Conservation (phyloP, 2,329 filamentous ascomycete genomes). For the Curvularia lunata region DNA sequence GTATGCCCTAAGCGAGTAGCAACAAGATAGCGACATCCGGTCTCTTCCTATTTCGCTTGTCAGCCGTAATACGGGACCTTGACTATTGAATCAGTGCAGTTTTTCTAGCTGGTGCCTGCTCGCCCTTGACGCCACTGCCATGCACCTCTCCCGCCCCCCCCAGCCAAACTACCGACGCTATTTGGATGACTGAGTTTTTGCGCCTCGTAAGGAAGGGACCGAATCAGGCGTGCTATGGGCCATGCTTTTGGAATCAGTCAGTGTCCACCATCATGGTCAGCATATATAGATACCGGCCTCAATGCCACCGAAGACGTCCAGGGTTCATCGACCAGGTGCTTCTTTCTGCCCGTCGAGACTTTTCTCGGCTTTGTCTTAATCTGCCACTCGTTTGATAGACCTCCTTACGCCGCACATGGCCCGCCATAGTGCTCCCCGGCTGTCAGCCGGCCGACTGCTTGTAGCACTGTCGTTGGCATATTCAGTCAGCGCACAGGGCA, state of each 20-base stretch:
- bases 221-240: constrained; percentile 5
- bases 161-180: constrained; percentile 3
- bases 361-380: not conserved
- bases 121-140: constrained; percentile 1
- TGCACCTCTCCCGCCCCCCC: not conserved
- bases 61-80: constrained; percentile 10
- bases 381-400: constrained; percentile 3
- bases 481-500: constrained; percentile 7
- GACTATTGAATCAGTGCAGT: constrained; percentile 14
- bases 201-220: not conserved
- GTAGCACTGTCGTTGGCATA: constrained; percentile 8
- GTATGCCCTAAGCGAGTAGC: constrained; percentile 17
- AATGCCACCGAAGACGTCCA: not conserved
- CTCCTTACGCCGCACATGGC: constrained; percentile 7
- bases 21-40: constrained; percentile 11
- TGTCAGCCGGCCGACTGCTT: constrained; percentile 5
- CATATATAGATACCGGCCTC: constrained; percentile 10
- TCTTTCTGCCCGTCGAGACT: constrained; percentile 3
- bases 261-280: not conserved
- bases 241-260: not conserved
- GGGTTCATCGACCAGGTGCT: constrained; percentile 6
- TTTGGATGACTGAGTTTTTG: not conserved
- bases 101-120: constrained; percentile 9
- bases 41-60: constrained; percentile 10
- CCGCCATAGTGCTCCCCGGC: constrained; percentile 4